Percentiles rank a stretch among this genome's conserved stretches.
These are phyloP conservation scores for Kuraishia hungarica DNA, from an alignment of 805 yeast genomes.

Conservation along the genomic window DNA sequence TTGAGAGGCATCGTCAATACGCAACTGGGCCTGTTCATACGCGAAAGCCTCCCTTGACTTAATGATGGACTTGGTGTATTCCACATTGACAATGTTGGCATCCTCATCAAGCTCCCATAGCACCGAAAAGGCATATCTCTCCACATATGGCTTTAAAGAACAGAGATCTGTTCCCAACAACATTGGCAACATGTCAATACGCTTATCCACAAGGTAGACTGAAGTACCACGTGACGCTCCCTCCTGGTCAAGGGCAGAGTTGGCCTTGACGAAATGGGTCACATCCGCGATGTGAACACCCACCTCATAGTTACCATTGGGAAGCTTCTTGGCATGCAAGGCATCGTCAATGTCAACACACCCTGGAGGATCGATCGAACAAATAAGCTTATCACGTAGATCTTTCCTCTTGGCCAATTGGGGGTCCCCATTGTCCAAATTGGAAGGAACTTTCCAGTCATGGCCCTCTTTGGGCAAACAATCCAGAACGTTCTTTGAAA, in stretches of 20 bases:
- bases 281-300: slow-evolving; percentile 99
- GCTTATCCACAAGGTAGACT: slow-evolving; percentile 91
- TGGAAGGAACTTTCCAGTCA: slow-evolving; percentile 82
- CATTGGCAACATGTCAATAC: slow-evolving; percentile 98
- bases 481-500: slow-evolving; percentile 81
- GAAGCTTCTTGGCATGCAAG: slow-evolving; percentile 72
- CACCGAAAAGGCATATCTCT: slow-evolving; percentile 91
- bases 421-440: slow-evolving; percentile 44
- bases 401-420: slow-evolving; percentile 64
- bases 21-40: slow-evolving; percentile 84
- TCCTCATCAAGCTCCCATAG: slow-evolving; percentile 89
- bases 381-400: slow-evolving; percentile 79
- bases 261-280: slow-evolving; percentile 91
- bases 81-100: slow-evolving; percentile 75
- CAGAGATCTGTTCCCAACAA: slow-evolving; percentile 92
- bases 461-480: slow-evolving; percentile 94
- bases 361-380: slow-evolving; percentile 96
- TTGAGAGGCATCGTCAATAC: slow-evolving; percentile 74
- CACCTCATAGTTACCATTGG: slow-evolving; percentile 93
- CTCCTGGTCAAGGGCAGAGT: slow-evolving; percentile 86
- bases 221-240: slow-evolving; percentile 98
- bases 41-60: slow-evolving; percentile 91
- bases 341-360: slow-evolving; percentile 99
- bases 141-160: slow-evolving; percentile 91
- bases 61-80: slow-evolving; percentile 81